Conservation (phyloP, 2,329 filamentous ascomycete genomes). For the Cladosporium oxysporum region DNA sequence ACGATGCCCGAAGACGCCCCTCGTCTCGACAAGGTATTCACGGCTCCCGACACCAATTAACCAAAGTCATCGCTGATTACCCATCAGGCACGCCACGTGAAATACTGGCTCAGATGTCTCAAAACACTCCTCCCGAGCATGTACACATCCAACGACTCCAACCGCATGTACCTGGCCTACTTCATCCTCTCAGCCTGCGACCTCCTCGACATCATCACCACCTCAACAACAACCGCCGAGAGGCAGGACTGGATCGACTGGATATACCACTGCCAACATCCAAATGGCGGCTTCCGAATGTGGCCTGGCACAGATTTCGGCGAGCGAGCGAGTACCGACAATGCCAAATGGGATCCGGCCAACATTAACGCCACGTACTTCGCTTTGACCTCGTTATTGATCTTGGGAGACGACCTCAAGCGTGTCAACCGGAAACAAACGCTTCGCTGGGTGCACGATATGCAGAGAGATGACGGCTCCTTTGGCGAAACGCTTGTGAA, state of each 20-base stretch:
- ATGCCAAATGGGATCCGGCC: slow-evolving; percentile 68
- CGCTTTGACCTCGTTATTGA: slow-evolving; percentile 72
- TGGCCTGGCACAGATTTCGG: slow-evolving; percentile 69
- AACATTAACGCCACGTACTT: slow-evolving; percentile 90
- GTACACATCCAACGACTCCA: slow-evolving; percentile 88
- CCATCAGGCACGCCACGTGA: slow-evolving; percentile 61
- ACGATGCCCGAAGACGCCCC: background rate
- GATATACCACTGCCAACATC: slow-evolving; percentile 85
- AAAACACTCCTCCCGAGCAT: slow-evolving; percentile 75
- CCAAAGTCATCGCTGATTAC: background rate
- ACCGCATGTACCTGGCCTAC: slow-evolving; percentile 83
- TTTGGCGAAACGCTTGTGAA: slow-evolving; percentile 79
- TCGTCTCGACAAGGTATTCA: slow-evolving; percentile 13
- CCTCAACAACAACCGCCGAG: slow-evolving; percentile 56
- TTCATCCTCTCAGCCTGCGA: slow-evolving; percentile 87
- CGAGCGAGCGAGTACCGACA: slow-evolving; percentile 50
- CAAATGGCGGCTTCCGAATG: slow-evolving; percentile 83
- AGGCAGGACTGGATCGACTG: slow-evolving; percentile 64
- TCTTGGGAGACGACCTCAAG: slow-evolving; percentile 61
- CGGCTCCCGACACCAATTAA: background rate
- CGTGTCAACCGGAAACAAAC: slow-evolving; percentile 68
- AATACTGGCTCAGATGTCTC: slow-evolving; percentile 90
- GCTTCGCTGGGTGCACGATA: slow-evolving; percentile 69
- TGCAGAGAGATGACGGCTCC: slow-evolving; percentile 84
- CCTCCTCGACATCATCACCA: slow-evolving; percentile 66